These are phyloP conservation scores for Metschnikowia anglica DNA, from an alignment of 805 yeast genomes.

Conservation along the genomic window DNA sequence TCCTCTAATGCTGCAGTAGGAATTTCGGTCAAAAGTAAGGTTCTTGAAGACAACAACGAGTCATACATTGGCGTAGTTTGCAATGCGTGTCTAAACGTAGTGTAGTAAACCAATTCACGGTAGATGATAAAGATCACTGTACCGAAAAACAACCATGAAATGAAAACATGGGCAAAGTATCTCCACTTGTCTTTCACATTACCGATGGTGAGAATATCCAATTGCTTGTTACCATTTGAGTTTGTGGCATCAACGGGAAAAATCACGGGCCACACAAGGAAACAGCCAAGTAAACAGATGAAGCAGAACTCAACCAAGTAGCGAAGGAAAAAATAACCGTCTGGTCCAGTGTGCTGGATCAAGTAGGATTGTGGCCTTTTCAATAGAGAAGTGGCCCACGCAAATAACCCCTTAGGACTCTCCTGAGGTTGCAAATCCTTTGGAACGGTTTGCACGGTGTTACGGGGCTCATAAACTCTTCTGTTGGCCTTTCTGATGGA, in stretches of 20 bases:
- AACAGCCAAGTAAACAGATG: constrained; percentile 52
- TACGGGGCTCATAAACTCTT: constrained; percentile 55
- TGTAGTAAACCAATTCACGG: constrained; percentile 71
- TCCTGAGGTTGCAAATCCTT: constrained; percentile 43
- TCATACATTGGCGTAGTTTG: constrained; percentile 75
- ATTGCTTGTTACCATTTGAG: constrained; percentile 54
- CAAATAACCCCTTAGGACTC: constrained; percentile 45
- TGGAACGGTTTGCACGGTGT: constrained; percentile 46
- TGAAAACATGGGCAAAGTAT: constrained; percentile 70
- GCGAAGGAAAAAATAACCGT: constrained; percentile 74
- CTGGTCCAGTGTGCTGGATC: constrained; percentile 69
- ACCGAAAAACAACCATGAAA: constrained; percentile 75
- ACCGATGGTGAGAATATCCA: constrained; percentile 62
- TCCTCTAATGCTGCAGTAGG: constrained; percentile 50
- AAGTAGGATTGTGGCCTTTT: constrained; percentile 58
- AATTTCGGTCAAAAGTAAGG: constrained; percentile 70
- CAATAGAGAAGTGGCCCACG: constrained; percentile 56
- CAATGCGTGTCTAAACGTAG: constrained; percentile 67
- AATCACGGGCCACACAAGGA: constrained; percentile 64
- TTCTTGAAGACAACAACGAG: constrained; percentile 65
- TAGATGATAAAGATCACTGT: constrained; percentile 63
- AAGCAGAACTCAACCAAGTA: constrained; percentile 56
- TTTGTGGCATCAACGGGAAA: constrained; percentile 75
- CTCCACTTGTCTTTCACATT: constrained; percentile 64
- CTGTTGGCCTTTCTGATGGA: constrained; percentile 41